Percentiles rank a stretch among this genome's conserved stretches.
Conservation (phyloP, 371 early-diverging fungal species). For the Mucor plumbeus region DNA sequence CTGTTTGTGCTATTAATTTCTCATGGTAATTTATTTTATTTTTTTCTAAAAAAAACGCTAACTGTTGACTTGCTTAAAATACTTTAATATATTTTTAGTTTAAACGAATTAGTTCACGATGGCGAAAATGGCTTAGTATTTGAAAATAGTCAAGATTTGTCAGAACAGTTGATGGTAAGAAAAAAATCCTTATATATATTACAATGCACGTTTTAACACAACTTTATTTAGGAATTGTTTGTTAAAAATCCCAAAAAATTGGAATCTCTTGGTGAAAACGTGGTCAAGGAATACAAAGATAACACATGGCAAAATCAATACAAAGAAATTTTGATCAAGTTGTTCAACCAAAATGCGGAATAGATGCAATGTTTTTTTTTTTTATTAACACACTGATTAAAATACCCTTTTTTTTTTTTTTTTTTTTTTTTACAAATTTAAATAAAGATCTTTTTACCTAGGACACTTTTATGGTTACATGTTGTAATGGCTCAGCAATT, state of each 20-base stretch:
- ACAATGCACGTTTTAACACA: background rate
- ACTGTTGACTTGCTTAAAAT: background rate
- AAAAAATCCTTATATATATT: background rate
- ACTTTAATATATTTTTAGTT: conserved; percentile 43
- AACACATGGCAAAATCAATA: conserved; percentile 53
- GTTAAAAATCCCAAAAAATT: conserved; percentile 38
- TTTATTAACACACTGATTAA: too few species aligned
- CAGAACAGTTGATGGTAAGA: conserved; percentile 54
- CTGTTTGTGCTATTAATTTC: conserved; percentile 85
- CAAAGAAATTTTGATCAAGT: conserved; percentile 29
- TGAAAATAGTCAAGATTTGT: conserved; percentile 67
- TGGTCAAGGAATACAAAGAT: conserved; percentile 40
- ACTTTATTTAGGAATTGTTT: conserved; percentile 42
- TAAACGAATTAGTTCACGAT: conserved; percentile 80
- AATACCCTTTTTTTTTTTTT: background rate
- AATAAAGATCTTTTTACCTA: too few species aligned
- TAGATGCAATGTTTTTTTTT: background rate
- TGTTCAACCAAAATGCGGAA: conserved; percentile 26
- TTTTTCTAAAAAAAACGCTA: background rate
- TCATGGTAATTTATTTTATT: conserved; percentile 53
- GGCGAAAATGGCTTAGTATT: conserved; percentile 85
- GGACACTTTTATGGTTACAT: background rate
- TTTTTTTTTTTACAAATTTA: too few species aligned
- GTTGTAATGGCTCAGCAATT: background rate
- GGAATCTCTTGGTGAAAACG: conserved; percentile 34